Evolutionary conservation across 345 rosid species (phyloP).

Genomic region (Populus simonii): DNA sequence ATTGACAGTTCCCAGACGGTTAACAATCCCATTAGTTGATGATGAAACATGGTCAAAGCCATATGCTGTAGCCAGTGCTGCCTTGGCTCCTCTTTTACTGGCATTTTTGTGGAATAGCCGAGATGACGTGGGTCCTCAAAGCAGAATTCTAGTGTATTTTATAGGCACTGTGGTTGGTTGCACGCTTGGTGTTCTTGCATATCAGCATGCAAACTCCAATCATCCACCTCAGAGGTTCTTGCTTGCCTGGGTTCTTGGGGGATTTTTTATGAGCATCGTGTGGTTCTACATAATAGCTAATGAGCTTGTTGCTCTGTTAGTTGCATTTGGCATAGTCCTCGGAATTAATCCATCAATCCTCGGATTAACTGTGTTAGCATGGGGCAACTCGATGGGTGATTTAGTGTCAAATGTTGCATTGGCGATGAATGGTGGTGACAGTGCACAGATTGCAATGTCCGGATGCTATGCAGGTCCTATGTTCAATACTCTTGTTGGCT

Average conservation of each 20-base stretch:
- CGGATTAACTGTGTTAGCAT: constrained; percentile 80
- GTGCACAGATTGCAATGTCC: constrained; percentile 74
- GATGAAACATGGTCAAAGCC: constrained; percentile 78
- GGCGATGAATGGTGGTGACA: constrained; percentile 70
- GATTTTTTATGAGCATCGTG: constrained; percentile 79
- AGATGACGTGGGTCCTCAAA: constrained; percentile 36
- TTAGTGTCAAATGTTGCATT: constrained; percentile 75
- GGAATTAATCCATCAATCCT: constrained; percentile 82
- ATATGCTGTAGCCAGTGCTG: constrained; percentile 68
- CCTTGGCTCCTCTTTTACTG: constrained; percentile 66
- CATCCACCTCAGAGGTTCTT: constrained; percentile 70
- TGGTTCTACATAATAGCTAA: constrained; percentile 95
- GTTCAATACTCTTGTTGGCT: constrained; percentile 81
- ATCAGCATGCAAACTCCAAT: constrained; percentile 41
- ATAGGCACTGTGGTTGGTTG: constrained; percentile 48
- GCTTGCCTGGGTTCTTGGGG: constrained; percentile 77
- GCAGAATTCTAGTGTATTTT: constrained; percentile 35
- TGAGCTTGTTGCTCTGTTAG: constrained; percentile 78
- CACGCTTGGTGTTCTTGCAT: constrained; percentile 49
- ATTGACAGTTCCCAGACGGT: constrained; percentile 61
- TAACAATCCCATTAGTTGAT: constrained; percentile 75
- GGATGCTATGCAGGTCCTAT: constrained; percentile 98
- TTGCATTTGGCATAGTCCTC: constrained; percentile 58
- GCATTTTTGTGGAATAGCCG: constrained; percentile 61
- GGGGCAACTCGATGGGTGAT: constrained; percentile 99